Evolutionary conservation across 225 moss, liverwort and hornwort species (phyloP), one percentile per base, ranked within the genome.

Genomic region (Sphagnum contortum): DNA sequence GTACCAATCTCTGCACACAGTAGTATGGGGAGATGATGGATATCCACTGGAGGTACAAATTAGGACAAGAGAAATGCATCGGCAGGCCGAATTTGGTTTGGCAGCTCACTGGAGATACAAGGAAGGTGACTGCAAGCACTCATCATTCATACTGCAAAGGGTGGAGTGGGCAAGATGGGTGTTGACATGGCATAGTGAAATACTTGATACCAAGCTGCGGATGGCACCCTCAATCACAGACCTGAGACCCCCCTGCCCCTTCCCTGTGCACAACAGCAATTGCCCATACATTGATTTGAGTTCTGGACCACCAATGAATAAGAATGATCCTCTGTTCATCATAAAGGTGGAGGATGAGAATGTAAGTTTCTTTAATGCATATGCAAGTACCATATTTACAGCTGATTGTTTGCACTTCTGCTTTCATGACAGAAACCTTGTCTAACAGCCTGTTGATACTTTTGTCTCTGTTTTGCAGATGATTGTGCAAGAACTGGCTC

Each of bases 121-220:
- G 66, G 94, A 94, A 77, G 87, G 85, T 61, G 77, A 86, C 6
- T 85, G 81, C 60, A 83, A 87, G 55, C 85, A 82, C 71, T 86
- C 94, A 3, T 75, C 85, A 58, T 94, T 89, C 59, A 83, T 89
- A 51, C 82, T 84, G 6, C 89, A 91, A 64, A 85, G 81, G 69
- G 91, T 94, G 57, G 94, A 94, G 70, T 94, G 94, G 94, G 94
- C 94, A 60, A 85, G 94, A 75, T 94, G 94, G 94, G 91, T 94
- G 55, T 71, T 94, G 69, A 87, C 94, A 3, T 94, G 94, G 94
- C 91, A 94, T 62, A 94, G 91, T 76, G 94, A 94, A 63, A 81
- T 94, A 61, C 48, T 84, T 70, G 94, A 94, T 65, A 91, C 94
- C 45, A 94, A 94, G 68, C 66, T 91, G 64, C 83, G 94, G 46